A percentile compares a stretch with the other conserved stretches of the same genome.
phyloP scores from a whole-genome alignment of 768 basidiomycete species.

The Auriscalpium vulgare region DNA sequence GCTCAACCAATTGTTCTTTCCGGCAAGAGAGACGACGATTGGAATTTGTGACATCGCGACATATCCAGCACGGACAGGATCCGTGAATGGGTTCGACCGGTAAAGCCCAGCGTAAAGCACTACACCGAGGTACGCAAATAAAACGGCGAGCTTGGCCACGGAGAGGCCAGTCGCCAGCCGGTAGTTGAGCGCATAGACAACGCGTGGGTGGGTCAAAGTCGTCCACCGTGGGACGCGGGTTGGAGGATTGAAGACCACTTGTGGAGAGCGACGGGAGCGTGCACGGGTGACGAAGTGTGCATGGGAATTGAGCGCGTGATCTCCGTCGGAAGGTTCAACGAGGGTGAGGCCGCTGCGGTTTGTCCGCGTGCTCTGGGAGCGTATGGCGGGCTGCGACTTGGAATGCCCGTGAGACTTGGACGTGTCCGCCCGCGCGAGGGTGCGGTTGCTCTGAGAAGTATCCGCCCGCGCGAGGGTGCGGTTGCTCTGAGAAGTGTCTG shows the following conservation, averaged over 20 bases:
- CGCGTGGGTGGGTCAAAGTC: conserved; percentile 22
- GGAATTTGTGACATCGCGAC: conserved; percentile 40
- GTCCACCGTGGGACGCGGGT: conserved; percentile 32
- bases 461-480: too few species aligned
- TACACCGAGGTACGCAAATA: conserved; percentile 27
- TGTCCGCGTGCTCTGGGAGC: not conserved
- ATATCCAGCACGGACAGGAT: conserved; percentile 25
- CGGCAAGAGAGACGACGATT: conserved; percentile 34
- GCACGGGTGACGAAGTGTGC: not conserved
- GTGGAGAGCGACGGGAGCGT: not conserved
- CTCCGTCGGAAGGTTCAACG: not conserved
- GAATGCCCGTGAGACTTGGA: not conserved
- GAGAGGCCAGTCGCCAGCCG: conserved; percentile 29
- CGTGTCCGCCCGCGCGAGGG: too few species aligned
- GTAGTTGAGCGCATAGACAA: conserved; percentile 25
- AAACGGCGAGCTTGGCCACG: conserved; percentile 29
- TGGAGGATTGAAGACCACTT: conserved; percentile 13
- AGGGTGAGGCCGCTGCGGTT: conserved; percentile 1
- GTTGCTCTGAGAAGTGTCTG: too few species aligned
- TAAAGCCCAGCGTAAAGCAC: conserved; percentile 31
- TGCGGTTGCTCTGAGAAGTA: too few species aligned
- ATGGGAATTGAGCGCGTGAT: not conserved
- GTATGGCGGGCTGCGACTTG: not conserved
- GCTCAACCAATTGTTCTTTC: conserved; percentile 41
- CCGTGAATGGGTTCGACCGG: conserved; percentile 26